Conservation (phyloP, 331 rosid species). For the Rosa hybrid region DNA sequence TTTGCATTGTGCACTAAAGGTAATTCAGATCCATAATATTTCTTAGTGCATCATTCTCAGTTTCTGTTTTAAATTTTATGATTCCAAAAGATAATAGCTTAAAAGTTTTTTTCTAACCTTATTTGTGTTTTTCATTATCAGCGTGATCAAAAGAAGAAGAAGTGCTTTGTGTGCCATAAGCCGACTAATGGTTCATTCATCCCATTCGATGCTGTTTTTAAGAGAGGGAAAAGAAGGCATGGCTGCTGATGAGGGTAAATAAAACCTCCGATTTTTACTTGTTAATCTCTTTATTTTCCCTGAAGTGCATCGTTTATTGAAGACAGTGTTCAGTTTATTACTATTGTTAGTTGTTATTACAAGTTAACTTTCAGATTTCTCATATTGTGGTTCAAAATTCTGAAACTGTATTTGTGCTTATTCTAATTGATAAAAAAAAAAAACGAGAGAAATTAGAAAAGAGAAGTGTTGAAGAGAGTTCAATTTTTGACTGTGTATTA, state of each 20-base stretch:
- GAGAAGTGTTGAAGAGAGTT: background rate
- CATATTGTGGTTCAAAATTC: background rate
- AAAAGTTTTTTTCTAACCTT: background rate
- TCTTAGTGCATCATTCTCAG: background rate
- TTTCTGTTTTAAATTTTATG: background rate
- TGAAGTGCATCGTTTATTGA: background rate
- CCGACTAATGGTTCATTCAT: conserved; percentile 59
- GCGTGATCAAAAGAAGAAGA: conserved; percentile 87
- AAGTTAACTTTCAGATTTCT: background rate
- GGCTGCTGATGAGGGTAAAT: conserved; percentile 52
- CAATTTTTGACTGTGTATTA: background rate
- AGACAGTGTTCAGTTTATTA: background rate
- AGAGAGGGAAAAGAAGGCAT: conserved; percentile 41
- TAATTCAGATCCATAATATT: background rate
- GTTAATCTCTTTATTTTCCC: background rate
- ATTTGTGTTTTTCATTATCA: conserved; percentile 32
- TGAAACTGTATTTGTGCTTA: background rate
- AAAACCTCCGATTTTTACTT: background rate
- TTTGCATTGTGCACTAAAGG: background rate
- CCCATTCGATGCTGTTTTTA: background rate
- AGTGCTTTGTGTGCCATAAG: conserved; percentile 83
- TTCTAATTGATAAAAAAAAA: background rate
- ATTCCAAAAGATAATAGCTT: background rate
- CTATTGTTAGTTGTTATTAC: background rate
- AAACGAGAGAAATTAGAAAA: background rate